These are phyloP conservation scores for Diutina mesorugosa DNA, from an alignment of 1,139 yeast species.

Conservation along the genomic window DNA sequence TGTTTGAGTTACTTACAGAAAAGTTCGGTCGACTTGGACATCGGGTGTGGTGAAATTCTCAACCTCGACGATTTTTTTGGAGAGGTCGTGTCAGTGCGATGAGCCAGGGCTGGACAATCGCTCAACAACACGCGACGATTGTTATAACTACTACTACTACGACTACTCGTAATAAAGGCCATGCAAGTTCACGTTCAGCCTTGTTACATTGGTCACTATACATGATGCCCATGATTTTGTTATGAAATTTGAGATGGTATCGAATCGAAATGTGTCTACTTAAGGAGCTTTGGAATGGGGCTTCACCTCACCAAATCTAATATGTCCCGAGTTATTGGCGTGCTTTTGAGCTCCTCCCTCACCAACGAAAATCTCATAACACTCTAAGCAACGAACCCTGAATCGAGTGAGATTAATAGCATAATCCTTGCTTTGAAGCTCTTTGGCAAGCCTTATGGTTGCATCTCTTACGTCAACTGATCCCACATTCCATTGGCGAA, in stretches of 20 bases:
- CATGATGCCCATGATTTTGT: too few relatives aligned
- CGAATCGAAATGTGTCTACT: too few relatives aligned
- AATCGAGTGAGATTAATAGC: constrained; percentile 58
- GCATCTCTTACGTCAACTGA: constrained; percentile 13
- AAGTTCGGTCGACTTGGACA: constrained; percentile 29
- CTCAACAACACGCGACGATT: neutral
- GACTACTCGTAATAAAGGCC: too few relatives aligned
- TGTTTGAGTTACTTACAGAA: constrained; percentile 20
- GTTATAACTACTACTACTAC: too few relatives aligned
- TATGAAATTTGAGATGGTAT: too few relatives aligned
- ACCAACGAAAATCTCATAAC: constrained; percentile 43
- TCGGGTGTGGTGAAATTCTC: constrained; percentile 5
- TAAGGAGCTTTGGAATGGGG: neutral
- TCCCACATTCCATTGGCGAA: neutral
- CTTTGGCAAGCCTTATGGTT: constrained; percentile 26
- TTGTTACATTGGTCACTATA: neutral
- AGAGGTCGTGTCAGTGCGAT: neutral
- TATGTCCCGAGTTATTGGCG: constrained; percentile 53
- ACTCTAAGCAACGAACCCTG: constrained; percentile 43
- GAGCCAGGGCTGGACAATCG: neutral
- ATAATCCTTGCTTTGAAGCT: constrained; percentile 40
- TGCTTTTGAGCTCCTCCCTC: constrained; percentile 59
- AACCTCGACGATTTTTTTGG: neutral
- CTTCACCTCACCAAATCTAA: constrained; percentile 48
- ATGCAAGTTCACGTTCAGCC: too few relatives aligned